Evolutionary conservation across 192 early-diverging fungal species (phyloP).

Genomic region (Backusella westeae): DNA sequence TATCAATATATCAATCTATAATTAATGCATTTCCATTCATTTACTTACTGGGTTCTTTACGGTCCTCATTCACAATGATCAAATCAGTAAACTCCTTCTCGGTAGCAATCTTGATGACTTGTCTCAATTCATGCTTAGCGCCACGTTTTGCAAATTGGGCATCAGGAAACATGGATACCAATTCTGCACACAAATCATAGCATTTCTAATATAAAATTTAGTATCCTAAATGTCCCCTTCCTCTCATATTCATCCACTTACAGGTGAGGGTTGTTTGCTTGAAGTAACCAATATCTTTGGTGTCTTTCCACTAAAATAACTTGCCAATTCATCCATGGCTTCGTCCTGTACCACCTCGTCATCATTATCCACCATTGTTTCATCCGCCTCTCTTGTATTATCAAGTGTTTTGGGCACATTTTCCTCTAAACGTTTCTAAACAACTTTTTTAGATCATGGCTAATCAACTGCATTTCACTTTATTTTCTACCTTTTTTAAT

Average conservation of each 20-base stretch:
- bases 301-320: conserved; percentile 83
- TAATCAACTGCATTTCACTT: not conserved
- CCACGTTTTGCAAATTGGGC: conserved; percentile 87
- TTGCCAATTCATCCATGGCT: conserved; percentile 81
- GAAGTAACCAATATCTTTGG: conserved; percentile 97
- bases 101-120: conserved; percentile 88
- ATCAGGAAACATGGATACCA: conserved; percentile 87
- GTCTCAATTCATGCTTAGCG: conserved; percentile 81
- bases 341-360: conserved; percentile 84
- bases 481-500: conserved; percentile 60
- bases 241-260: conserved; percentile 25
- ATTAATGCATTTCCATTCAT: not conserved
- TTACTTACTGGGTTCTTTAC: conserved; percentile 78
- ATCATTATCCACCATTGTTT: conserved; percentile 78
- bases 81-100: conserved; percentile 92
- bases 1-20: no score
- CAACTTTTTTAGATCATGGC: not conserved
- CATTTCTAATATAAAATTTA: conserved; percentile 40
- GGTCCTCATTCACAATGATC: conserved; percentile 92
- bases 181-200: conserved; percentile 88
- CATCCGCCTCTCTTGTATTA: conserved; percentile 89
- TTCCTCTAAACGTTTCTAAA: conserved; percentile 74
- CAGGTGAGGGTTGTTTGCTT: conserved; percentile 59
- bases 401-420: conserved; percentile 95
- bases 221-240: not conserved